Conservation (phyloP, 805 yeast genomes). For the Metschnikowia similis region DNA sequence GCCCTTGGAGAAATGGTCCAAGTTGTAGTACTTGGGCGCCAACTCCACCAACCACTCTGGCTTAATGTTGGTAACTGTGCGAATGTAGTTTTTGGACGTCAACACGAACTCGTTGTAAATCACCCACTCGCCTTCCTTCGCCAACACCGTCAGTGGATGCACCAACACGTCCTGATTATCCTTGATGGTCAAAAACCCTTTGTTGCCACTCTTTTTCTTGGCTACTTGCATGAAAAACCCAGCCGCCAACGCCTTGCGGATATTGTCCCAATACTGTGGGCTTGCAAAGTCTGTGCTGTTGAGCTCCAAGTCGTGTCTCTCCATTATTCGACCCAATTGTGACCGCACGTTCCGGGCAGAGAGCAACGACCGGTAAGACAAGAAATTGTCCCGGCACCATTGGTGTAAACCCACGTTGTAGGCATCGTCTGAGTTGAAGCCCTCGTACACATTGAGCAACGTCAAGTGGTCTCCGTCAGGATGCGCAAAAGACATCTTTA, state of each 20-base stretch:
- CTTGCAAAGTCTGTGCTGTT: constrained; percentile 59
- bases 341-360: constrained; percentile 84
- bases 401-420: constrained; percentile 57
- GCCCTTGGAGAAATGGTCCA: constrained; percentile 60
- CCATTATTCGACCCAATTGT: constrained; percentile 83
- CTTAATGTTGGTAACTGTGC: constrained; percentile 86
- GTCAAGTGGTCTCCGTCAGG: constrained; percentile 95
- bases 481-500: constrained; percentile 82
- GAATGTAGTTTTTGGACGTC: constrained; percentile 87
- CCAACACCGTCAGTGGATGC: constrained; percentile 89
- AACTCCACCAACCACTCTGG: constrained; percentile 90
- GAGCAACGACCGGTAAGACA: constrained; percentile 76
- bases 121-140: constrained; percentile 90
- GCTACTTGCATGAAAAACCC: constrained; percentile 99
- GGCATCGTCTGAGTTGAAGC: constrained; percentile 73
- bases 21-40: constrained; percentile 68
- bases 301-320: constrained; percentile 68
- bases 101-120: constrained; percentile 92
- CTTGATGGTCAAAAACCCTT: constrained; percentile 83
- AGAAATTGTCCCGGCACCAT: constrained; percentile 91
- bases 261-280: constrained; percentile 64
- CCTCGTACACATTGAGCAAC: constrained; percentile 80
- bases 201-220: constrained; percentile 73
- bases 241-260: constrained; percentile 80
- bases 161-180: constrained; percentile 94